Percentiles rank a stretch among this genome's conserved stretches.
phyloP scores from a whole-genome alignment of 2,329 filamentous ascomycete genomes.

The Coniochaeta ligniaria region DNA sequence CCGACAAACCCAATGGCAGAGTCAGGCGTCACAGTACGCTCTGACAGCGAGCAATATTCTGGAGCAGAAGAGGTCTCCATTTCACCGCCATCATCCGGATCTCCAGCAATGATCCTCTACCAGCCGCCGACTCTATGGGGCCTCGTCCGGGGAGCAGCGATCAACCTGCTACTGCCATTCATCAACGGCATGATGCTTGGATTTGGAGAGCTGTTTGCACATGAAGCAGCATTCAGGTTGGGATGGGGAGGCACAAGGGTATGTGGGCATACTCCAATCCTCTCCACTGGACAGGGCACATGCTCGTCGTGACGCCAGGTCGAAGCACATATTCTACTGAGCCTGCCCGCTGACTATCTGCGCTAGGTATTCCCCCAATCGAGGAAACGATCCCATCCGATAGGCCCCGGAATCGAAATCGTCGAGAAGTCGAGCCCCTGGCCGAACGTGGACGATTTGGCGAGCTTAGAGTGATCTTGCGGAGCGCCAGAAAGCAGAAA shows the following conservation, averaged over 20 bases:
- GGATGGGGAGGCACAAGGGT: slow-evolving; percentile 96
- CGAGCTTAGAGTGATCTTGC: slow-evolving; percentile 58
- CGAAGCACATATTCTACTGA: not conserved
- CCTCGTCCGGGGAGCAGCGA: slow-evolving; percentile 78
- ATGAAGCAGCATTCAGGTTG: slow-evolving; percentile 86
- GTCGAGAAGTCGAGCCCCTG: slow-evolving; percentile 53
- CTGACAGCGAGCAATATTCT: slow-evolving; percentile 79
- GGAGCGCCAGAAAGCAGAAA: not conserved
- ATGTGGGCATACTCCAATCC: slow-evolving; percentile 20
- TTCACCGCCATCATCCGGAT: slow-evolving; percentile 55
- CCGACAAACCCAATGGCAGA: slow-evolving; percentile 52
- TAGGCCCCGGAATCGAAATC: slow-evolving; percentile 80
- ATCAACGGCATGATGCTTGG: slow-evolving; percentile 98
- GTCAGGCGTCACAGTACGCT: slow-evolving; percentile 70
- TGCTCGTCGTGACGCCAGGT: not conserved
- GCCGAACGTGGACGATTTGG: slow-evolving; percentile 56
- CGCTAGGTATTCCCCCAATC: slow-evolving; percentile 50
- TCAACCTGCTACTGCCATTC: slow-evolving; percentile 92
- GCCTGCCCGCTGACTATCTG: slow-evolving; percentile 4
- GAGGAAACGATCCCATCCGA: slow-evolving; percentile 55
- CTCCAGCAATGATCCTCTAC: slow-evolving; percentile 74
- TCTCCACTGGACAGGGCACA: not conserved
- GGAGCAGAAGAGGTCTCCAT: slow-evolving; percentile 51
- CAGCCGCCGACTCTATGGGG: slow-evolving; percentile 82
- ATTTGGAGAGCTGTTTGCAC: slow-evolving; percentile 93